Base-by-base conservation (phyloP, 179 eudicot genomes). In the Beta lomatogona region DNA sequence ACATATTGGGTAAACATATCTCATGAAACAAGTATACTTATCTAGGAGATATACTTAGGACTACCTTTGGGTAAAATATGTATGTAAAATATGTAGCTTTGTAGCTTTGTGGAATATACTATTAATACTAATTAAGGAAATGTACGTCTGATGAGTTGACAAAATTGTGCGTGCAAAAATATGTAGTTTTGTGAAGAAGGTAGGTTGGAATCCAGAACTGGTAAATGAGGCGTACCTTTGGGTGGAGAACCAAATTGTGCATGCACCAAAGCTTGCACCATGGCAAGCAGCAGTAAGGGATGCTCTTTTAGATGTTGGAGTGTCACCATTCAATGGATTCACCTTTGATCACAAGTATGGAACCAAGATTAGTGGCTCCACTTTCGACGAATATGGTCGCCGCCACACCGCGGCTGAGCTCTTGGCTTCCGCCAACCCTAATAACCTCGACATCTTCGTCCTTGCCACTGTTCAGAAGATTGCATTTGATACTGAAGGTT, bases 381-480 rank as follows among this genome's bases (percentile, higher is more conserved):
- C 92, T 31, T 94, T 96, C 71, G 97, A 94, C 41, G 58, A 84
- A 36, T 73, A 73, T 25, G 99, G 95, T 2, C 91, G 82, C 44
- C 94, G 99, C 45, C 97, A 91, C 89, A 89, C 97, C 2, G 93
- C 98, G 3, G 99, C 95, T 6, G 97, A 97, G 88, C 90, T 97
- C 74, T 86, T 97, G 21, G 85, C 89, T 44, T 89, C 97, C 0
- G 98, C 88, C 52, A 86, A 94, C 75, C 91, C 92, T 5, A 50
- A 88, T 12, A 97, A 90, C 25, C 85, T 94, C 50, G 58, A 82
- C 5, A 94, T 94, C 82, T 81, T 94, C 80, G 69, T 94, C 72
- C 95, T 88, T 72, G 99, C 99, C 4, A 90, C 90, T 3, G 99
- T 87, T 78, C 97, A 88, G 63, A 94, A 88, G 80, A 83, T 97